Evolutionary conservation across 495 filamentous ascomycete species (phyloP).

Genomic region (Tetracladium marchalianum): DNA sequence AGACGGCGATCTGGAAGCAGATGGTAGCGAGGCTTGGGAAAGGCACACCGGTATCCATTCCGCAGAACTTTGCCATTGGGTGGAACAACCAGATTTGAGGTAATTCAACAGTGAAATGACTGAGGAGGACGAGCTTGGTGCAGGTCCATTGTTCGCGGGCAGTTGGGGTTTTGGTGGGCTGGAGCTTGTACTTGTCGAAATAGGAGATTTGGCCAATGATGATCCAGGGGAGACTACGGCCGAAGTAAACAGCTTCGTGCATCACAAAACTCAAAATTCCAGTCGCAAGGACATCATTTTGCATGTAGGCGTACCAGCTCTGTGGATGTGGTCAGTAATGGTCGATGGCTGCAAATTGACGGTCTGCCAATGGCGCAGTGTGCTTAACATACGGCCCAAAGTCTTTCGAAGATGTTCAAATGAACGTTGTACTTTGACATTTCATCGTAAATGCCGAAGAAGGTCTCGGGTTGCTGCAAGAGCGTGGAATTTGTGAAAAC

Average conservation of each 20-base stretch:
- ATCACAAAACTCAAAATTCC: constrained; percentile 94
- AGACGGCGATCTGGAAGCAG: constrained; percentile 82
- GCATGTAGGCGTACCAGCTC: constrained; percentile 93
- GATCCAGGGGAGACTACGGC: constrained; percentile 84
- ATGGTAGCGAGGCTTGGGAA: constrained; percentile 82
- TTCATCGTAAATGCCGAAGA: constrained; percentile 76
- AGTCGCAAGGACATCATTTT: constrained; percentile 90
- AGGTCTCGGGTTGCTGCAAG: constrained; percentile 41
- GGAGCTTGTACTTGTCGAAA: constrained; percentile 90
- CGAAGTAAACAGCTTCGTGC: constrained; percentile 93
- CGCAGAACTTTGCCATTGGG: constrained; percentile 90
- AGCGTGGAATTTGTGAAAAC: constrained; percentile 17
- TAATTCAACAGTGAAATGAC: constrained; percentile 93
- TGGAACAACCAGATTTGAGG: constrained; percentile 99
- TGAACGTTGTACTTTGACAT: constrained; percentile 80
- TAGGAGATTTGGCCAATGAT: constrained; percentile 80
- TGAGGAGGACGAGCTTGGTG: constrained; percentile 79
- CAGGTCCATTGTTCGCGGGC: constrained; percentile 88
- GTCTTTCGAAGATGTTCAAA: constrained; percentile 70
- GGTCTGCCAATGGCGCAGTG: neutral
- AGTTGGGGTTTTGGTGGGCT: constrained; percentile 87
- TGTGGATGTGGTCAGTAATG: constrained; percentile 20
- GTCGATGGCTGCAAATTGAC: neutral
- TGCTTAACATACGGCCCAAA: constrained; percentile 69
- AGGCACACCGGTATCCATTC: constrained; percentile 78